Percentiles rank a stretch among this genome's conserved stretches.
Evolutionary conservation across 768 basidiomycete species (phyloP).

Genomic region (Pleurotus tuoliensis): DNA sequence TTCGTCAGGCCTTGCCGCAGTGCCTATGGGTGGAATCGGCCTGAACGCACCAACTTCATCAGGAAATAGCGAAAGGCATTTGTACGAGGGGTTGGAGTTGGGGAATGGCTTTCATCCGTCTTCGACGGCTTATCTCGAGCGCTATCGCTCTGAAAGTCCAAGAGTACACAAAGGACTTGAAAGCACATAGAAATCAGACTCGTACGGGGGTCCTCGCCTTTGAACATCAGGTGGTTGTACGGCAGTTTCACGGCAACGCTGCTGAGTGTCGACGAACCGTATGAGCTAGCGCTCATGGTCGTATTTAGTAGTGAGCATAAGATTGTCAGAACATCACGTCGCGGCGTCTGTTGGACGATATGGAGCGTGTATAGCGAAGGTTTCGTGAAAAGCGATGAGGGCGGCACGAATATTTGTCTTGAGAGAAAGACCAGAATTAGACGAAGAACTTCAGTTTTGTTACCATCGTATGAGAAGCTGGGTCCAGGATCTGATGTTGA

Average conservation of each 20-base stretch:
- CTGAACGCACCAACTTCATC: conserved; percentile 69
- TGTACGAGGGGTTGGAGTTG: conserved; percentile 56
- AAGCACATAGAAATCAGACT: conserved; percentile 72
- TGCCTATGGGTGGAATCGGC: no score
- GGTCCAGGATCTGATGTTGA: conserved; percentile 74
- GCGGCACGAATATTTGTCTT: conserved; percentile 82
- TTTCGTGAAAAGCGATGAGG: conserved; percentile 62
- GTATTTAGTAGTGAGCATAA: conserved; percentile 94
- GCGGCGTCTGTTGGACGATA: conserved; percentile 69
- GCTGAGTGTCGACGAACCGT: conserved; percentile 50
- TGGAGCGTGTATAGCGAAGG: conserved; percentile 77
- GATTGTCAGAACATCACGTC: conserved; percentile 84
- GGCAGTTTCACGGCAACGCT: conserved; percentile 76
- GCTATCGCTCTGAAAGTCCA: conserved; percentile 79
- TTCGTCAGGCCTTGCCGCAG: no score
- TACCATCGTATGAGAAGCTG: conserved; percentile 61
- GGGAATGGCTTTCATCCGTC: conserved; percentile 37
- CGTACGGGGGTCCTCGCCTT: conserved; percentile 77
- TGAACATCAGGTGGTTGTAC: conserved; percentile 88
- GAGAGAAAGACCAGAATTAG: conserved; percentile 87
- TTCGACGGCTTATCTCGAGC: conserved; percentile 52
- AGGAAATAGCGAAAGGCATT: conserved; percentile 93
- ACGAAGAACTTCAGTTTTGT: conserved; percentile 87
- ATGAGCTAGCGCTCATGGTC: conserved; percentile 64
- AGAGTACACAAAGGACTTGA: conserved; percentile 70